These are phyloP conservation scores for Phytophthora syringae DNA, from an alignment of 352 stramenopile genomes.

Conservation along the genomic window DNA sequence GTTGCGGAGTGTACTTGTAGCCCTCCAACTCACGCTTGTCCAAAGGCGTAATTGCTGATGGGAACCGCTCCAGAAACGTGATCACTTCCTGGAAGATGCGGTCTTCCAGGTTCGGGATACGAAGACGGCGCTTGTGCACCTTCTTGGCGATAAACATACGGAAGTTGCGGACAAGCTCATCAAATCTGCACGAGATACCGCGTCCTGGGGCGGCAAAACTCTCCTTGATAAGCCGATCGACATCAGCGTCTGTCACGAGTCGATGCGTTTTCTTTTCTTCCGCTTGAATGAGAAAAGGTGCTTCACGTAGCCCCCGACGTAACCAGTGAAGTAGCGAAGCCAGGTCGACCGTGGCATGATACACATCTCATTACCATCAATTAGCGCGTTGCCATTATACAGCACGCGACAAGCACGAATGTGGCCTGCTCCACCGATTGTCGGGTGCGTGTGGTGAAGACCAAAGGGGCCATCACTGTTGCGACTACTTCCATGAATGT, in stretches of 20 bases:
- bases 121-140: slow-evolving; percentile 59
- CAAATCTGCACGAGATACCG: slow-evolving; percentile 81
- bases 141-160: slow-evolving; percentile 87
- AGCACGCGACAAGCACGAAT: slow-evolving; percentile 77
- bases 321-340: slow-evolving; percentile 63
- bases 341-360: slow-evolving; percentile 62
- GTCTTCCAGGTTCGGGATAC: slow-evolving; percentile 68
- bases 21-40: slow-evolving; percentile 84
- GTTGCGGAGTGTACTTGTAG: slow-evolving; percentile 81
- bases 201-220: slow-evolving; percentile 64
- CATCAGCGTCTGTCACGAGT: slow-evolving; percentile 69
- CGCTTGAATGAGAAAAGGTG: slow-evolving; percentile 46
- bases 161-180: slow-evolving; percentile 83
- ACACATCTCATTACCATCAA: slow-evolving; percentile 74
- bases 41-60: slow-evolving; percentile 63
- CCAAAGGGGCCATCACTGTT: slow-evolving; percentile 44
- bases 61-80: slow-evolving; percentile 78
- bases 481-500: slow-evolving; percentile 23
- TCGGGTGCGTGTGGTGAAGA: slow-evolving; percentile 53
- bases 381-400: slow-evolving; percentile 74
- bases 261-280: slow-evolving; percentile 54
- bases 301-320: slow-evolving; percentile 55
- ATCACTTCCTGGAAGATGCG: slow-evolving; percentile 78
- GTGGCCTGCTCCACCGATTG: slow-evolving; percentile 51
- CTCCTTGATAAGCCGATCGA: slow-evolving; percentile 69